phyloP scores from a whole-genome alignment of 768 basidiomycete genomes.

The Phanerochaete carnosa region DNA sequence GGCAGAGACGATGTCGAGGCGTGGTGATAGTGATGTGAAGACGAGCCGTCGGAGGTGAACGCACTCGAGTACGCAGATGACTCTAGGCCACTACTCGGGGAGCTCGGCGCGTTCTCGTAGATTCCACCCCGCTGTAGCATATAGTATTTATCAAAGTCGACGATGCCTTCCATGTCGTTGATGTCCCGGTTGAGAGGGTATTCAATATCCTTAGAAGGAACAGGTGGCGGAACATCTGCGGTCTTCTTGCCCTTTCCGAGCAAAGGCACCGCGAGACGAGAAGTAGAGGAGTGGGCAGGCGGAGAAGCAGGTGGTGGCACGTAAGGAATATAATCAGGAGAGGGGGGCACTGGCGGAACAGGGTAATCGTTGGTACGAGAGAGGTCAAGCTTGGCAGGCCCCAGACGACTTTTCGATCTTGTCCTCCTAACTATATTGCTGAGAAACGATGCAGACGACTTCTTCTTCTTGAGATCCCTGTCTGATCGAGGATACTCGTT shows the following conservation, averaged over 20 bases:
- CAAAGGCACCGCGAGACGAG: conserved; percentile 2
- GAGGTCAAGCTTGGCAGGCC: conserved; percentile 27
- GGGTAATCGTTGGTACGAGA: conserved; percentile 26
- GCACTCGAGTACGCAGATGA: conserved; percentile 21
- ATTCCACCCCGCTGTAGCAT: conserved; percentile 10
- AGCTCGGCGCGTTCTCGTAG: conserved; percentile 27
- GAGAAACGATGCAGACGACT: conserved; percentile 39
- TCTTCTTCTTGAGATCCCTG: conserved; percentile 43
- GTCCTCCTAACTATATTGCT: conserved; percentile 35
- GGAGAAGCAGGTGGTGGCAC: conserved; percentile 16
- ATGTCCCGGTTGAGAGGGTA: conserved; percentile 65
- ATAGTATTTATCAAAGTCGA: conserved; percentile 41
- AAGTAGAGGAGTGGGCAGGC: conserved; percentile 11
- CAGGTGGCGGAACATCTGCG: conserved; percentile 27
- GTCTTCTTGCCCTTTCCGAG: neutral
- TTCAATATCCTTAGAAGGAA: conserved; percentile 31
- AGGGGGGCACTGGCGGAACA: conserved; percentile 31
- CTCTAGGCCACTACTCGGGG: conserved; percentile 44
- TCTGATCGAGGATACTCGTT: conserved; percentile 25
- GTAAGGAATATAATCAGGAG: conserved; percentile 17
- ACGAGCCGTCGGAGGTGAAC: conserved; percentile 29
- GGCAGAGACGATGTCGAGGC: conserved; percentile 34
- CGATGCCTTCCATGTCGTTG: conserved; percentile 79
- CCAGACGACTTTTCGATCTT: conserved; percentile 38
- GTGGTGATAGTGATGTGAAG: conserved; percentile 11